These are phyloP conservation scores for Shiraia sp. DNA, from an alignment of 2,329 filamentous ascomycete species.

Conservation along the genomic window DNA sequence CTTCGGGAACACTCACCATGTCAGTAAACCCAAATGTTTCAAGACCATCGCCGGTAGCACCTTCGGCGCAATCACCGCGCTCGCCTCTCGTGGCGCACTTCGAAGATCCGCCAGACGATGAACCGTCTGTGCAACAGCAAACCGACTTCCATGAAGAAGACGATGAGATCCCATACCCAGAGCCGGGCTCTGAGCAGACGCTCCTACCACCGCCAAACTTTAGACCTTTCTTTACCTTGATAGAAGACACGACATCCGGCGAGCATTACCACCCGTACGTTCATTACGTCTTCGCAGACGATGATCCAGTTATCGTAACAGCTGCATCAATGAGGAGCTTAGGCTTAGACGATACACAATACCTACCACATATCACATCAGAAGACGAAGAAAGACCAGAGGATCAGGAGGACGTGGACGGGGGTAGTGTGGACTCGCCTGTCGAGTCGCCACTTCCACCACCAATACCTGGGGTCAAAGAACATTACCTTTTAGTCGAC, in stretches of 20 bases:
- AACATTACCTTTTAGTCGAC: conserved; percentile 63
- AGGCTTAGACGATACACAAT: conserved; percentile 51
- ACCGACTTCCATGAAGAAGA: conserved; percentile 27
- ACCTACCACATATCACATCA: conserved; percentile 31
- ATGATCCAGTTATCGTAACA: conserved; percentile 78
- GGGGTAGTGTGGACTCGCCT: conserved; percentile 27
- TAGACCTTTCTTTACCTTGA: conserved; percentile 80
- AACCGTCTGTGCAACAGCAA: conserved; percentile 22
- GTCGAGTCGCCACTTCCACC: conserved; percentile 51
- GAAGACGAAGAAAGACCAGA: conserved; percentile 23
- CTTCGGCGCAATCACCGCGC: conserved; percentile 26
- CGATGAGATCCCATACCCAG: conserved; percentile 39
- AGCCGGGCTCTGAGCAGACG: conserved; percentile 37
- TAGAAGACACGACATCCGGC: conserved; percentile 74
- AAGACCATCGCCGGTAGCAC: conserved; percentile 19
- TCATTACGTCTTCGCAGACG: conserved; percentile 92
- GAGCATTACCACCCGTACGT: conserved; percentile 82
- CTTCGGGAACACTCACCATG: conserved; percentile 31
- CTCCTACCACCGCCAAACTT: conserved; percentile 59
- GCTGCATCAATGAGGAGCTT: conserved; percentile 63
- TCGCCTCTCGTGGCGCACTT: conserved; percentile 27
- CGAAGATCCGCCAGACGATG: conserved; percentile 27
- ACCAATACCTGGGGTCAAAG: conserved; percentile 51
- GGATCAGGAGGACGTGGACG: conserved; percentile 22
- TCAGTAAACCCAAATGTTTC: conserved; percentile 27